Base-by-base conservation (phyloP, 2,329 filamentous ascomycete genomes). In the Hortaea sp. region DNA sequence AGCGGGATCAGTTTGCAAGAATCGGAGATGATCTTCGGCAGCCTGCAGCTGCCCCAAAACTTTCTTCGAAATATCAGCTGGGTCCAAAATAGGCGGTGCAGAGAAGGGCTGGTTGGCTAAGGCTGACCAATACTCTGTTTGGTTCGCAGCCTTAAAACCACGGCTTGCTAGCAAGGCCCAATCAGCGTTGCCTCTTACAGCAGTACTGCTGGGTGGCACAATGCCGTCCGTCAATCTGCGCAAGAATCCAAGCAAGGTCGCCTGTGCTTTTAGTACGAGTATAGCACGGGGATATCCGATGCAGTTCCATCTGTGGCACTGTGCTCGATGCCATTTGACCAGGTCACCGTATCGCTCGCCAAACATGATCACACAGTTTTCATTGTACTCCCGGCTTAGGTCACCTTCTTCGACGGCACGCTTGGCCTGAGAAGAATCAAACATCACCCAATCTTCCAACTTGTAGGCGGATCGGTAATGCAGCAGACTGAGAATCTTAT, bases 1-100 rank as follows among this genome's bases (percentile, higher is more conserved):
- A 1, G 27, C 31, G 6, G 51, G 44, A 39, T 55, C 58, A 0
- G 53, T 61, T 44, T 63, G 60, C 3, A 60, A 31, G 1, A 57
- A 46, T 47, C 49, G 53, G 1, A 59, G 40, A 13, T 60, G 52
- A 41, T 63, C 57, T 1, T 37, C 39, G 2, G 49, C 53, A 9
- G 54, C 53, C 2, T 51, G 44, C 6, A 54, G 40, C n/a, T 53
- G 42, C 1, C 46, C 34, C 20, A 47, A 39, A 2, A 53, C 49
- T 2, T 42, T 10, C 1, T 53, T 41, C 2, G 53, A n/a, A 5
- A 58, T 12, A 6, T 29, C 11, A 6, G 51, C 34, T 6, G 56
- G 29, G 34, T 58, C 41, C 32, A 61, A 46, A 5, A 5, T 13
- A 0, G 52, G 53, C 3, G 55, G 57, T 1, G 34, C 42, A 3